Percentiles rank a stretch among this genome's conserved stretches.
phyloP scores from a whole-genome alignment of 1,139 yeast species.

The Protomyces arabidopsidicola region DNA sequence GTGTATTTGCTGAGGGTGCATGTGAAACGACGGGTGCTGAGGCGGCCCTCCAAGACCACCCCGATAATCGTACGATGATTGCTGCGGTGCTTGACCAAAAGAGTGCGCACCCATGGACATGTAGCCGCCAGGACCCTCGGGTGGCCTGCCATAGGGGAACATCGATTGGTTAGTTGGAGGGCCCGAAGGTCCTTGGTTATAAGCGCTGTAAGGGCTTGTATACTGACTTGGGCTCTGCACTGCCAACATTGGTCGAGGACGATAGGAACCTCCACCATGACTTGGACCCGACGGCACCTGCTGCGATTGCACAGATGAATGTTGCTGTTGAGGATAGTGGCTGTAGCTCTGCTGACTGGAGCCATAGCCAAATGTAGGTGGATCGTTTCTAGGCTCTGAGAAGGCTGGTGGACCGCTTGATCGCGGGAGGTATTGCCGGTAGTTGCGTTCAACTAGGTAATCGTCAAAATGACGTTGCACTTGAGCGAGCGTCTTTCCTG shows the following conservation, averaged over 20 bases:
- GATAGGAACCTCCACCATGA: neutral
- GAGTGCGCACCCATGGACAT: neutral
- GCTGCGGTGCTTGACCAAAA: neutral
- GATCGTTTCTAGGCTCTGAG: neutral
- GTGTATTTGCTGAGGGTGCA: neutral
- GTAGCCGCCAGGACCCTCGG: neutral
- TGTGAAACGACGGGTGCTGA: neutral
- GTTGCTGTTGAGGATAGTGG: neutral
- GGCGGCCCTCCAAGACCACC: neutral
- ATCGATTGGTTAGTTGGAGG: neutral
- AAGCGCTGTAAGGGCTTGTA: neutral
- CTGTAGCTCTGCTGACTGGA: neutral
- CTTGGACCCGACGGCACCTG: neutral
- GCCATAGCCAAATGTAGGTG: neutral
- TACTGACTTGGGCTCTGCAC: neutral
- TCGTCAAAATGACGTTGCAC: constrained; percentile 17
- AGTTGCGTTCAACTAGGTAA: constrained; percentile 5
- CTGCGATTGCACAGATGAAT: neutral
- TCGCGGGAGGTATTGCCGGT: constrained; percentile 19
- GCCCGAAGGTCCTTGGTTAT: neutral
- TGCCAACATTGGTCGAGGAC: neutral
- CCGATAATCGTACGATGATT: neutral
- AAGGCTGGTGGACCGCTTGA: neutral
- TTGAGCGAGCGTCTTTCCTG: constrained; percentile 11
- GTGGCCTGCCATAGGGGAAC: neutral